These are phyloP conservation scores for Botrytis paeoniae DNA, from an alignment of 2,329 filamentous ascomycete genomes.

Conservation along the genomic window DNA sequence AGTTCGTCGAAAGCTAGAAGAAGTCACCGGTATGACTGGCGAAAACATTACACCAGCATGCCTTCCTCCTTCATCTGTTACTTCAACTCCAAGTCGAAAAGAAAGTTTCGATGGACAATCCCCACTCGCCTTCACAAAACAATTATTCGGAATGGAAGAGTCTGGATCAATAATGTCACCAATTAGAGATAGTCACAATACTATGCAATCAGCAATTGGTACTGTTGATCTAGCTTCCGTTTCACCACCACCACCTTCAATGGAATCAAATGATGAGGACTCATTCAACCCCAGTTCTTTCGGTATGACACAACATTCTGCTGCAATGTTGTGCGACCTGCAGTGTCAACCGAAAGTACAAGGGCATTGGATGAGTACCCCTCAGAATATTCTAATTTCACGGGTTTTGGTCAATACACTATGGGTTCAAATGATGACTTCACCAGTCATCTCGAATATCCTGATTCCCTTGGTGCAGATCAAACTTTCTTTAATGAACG, in stretches of 20 bases:
- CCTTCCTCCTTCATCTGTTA: slow-evolving; percentile 43
- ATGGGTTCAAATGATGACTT: slow-evolving; percentile 57
- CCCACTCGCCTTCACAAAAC: slow-evolving; percentile 56
- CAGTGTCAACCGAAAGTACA: slow-evolving; percentile 87
- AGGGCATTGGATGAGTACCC: slow-evolving; percentile 36
- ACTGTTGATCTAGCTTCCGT: slow-evolving; percentile 59
- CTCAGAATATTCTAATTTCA: slow-evolving; percentile 51
- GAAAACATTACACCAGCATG: slow-evolving; percentile 37
- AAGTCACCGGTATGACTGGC: slow-evolving; percentile 30
- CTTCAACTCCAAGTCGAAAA: slow-evolving; percentile 44
- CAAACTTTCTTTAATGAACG: slow-evolving; percentile 72
- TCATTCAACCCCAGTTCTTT: slow-evolving; percentile 45
- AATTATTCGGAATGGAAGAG: slow-evolving; percentile 52
- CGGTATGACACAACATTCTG: slow-evolving; percentile 99
- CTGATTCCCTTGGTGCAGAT: slow-evolving; percentile 68
- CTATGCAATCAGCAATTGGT: slow-evolving; percentile 37
- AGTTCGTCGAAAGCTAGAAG: slow-evolving; percentile 31
- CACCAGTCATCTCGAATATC: slow-evolving; percentile 62
- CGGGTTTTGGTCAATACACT: slow-evolving; percentile 50
- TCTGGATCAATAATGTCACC: slow-evolving; percentile 27
- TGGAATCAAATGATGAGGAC: slow-evolving; percentile 50
- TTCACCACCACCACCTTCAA: slow-evolving; percentile 49
- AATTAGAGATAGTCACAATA: slow-evolving; percentile 35
- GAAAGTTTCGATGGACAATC: slow-evolving; percentile 38
- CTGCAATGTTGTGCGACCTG: slow-evolving; percentile 99